Percentiles rank a stretch among this genome's conserved stretches.
Evolutionary conservation across 2,329 filamentous ascomycete species (phyloP).

Genomic region (Hymenoscyphus salicellus): DNA sequence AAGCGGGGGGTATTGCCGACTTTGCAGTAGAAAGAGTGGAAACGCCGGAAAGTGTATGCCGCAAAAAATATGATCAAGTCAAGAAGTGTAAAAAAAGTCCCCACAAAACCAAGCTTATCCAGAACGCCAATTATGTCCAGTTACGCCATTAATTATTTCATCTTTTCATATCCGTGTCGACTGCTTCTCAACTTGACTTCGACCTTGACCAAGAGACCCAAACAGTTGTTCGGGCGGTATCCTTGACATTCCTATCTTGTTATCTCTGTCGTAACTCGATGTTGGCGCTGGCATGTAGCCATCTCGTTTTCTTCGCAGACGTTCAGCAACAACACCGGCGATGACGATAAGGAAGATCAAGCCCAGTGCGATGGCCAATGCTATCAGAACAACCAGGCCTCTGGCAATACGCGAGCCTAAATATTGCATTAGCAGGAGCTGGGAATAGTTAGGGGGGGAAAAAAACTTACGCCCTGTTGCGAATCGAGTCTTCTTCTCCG

Average conservation of each 20-base stretch:
- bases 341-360: constrained; percentile 76
- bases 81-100: constrained; percentile 24
- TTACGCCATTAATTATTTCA: constrained; percentile 27
- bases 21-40: constrained; percentile 12
- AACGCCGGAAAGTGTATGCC: constrained; percentile 28
- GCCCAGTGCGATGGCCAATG: constrained; percentile 72
- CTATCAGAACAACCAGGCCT: constrained; percentile 77
- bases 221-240: constrained; percentile 58
- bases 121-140: constrained; percentile 30
- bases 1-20: constrained; percentile 7
- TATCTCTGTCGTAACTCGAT: constrained; percentile 58
- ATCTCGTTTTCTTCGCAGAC: constrained; percentile 71
- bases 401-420: constrained; percentile 60
- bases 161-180: constrained; percentile 32
- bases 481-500: constrained; percentile 77
- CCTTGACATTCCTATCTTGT: constrained; percentile 49
- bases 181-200: constrained; percentile 31
- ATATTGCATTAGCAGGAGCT: constrained; percentile 23
- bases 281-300: constrained; percentile 78
- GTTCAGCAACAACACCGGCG: constrained; percentile 70
- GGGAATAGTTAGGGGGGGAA: constrained; percentile 13
- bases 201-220: constrained; percentile 33
- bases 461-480: constrained; percentile 54
- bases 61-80: constrained; percentile 22
- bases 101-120: constrained; percentile 28